A percentile compares a stretch with the other conserved stretches of the same genome.
Evolutionary conservation across 805 yeast genomes (phyloP).

Genomic region (Cyberlindnera amylophila): DNA sequence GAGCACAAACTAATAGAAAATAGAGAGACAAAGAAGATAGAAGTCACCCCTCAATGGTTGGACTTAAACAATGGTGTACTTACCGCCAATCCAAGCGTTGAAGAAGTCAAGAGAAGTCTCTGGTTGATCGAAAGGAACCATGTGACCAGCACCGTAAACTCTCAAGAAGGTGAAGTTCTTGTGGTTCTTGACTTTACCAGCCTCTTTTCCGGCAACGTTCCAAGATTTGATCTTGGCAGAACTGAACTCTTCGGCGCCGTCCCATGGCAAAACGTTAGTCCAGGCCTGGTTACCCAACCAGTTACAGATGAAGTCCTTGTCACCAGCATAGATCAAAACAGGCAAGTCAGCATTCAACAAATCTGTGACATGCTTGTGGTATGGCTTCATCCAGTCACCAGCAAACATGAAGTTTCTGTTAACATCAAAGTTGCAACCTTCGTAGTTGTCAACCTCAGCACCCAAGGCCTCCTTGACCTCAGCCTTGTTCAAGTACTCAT

Average conservation of each 20-base stretch:
- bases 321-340: conserved; percentile 90
- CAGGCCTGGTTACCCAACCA: conserved; percentile 94
- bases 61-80: conserved; percentile 33
- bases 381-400: conserved; percentile 93
- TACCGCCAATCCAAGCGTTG: conserved; percentile 79
- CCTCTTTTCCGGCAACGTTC: conserved; percentile 45
- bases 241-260: conserved; percentile 50
- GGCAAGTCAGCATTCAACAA: conserved; percentile 73
- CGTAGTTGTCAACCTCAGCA: conserved; percentile 78
- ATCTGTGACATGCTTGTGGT: conserved; percentile 68
- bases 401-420: conserved; percentile 76
- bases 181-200: conserved; percentile 66
- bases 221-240: conserved; percentile 42
- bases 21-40: not conserved
- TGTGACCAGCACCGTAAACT: conserved; percentile 88
- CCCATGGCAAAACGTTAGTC: conserved; percentile 73
- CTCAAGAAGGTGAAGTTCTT: conserved; percentile 77
- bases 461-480: conserved; percentile 81
- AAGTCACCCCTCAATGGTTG: not conserved
- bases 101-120: conserved; percentile 73
- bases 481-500: conserved; percentile 70
- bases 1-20: not conserved
- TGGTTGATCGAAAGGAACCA: conserved; percentile 93
- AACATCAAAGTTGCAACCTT: conserved; percentile 74
- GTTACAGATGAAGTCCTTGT: conserved; percentile 93